Evolutionary conservation across 768 basidiomycete genomes (phyloP), one percentile per base, ranked within the genome.

Genomic region (Termitomyces bulborhizus): DNA sequence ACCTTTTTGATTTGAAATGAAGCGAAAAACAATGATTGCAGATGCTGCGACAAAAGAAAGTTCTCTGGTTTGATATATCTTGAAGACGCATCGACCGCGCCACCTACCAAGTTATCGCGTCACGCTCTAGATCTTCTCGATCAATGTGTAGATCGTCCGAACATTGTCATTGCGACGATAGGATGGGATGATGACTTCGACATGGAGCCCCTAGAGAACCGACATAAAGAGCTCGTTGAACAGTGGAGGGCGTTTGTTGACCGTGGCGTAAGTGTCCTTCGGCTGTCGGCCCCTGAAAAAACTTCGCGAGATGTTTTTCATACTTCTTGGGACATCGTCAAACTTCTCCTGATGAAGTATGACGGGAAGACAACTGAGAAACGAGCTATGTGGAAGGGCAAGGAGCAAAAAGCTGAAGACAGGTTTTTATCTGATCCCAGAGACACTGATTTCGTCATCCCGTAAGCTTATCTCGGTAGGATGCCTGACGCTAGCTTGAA

Each of bases 21-120:
- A 46, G 31, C 8, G 1, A 18, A 34, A 46, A 37, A 54, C 3
- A 21, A 45, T 21, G 15, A 16, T 32, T 16, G 16, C 27, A 59
- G 58, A 32, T 44, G 34, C 31, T 43, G 37, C 7, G 44, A 52
- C 29, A 46, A 44, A 40, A 57, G 48, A 37, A 57, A 51, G 49
- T 47, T 60, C 21, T 51, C 59, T 42, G 59, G 59, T 26, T 37
- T 60, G 39, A 52, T 60, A 29, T 54, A 57, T 36, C 53, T 60
- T 7, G 56, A 60, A 32, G 49, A 54, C 34, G 32, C 46, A 9
- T 47, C 56, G 6, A 47, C 21, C n/a, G 4, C 21, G 5, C 36
- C 41, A n/a, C 49, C 53, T 18, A 31, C 31, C 8, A 57, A 60
- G 27, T 24, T 50, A 34, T 50, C 55, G 16, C 48, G 48, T 18